Evolutionary conservation across 257 asterid species (phyloP), one percentile per base, ranked within the genome.

Genomic region (Ballota nigra): DNA sequence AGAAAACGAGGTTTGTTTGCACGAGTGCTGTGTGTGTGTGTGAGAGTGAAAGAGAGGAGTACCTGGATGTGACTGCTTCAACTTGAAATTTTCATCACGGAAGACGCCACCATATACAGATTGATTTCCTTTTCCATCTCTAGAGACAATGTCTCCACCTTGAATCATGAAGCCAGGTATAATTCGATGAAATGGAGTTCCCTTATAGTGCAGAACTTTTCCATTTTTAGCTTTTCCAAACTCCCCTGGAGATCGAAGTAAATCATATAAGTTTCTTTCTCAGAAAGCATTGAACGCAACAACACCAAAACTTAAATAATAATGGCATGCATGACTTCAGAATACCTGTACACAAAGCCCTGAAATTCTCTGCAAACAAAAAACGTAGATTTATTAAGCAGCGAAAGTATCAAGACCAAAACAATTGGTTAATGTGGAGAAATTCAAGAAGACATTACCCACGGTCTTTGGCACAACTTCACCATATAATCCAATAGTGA

Each of bases 101-200:
- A 95, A 95, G 56, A 84, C 77, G 68, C 86, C 87, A 29, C 88
- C 86, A 49, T 68, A 92, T 45, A 84, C 87, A 58, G 97, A 92
- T 77, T 70, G 85, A 71, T 92, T 92, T 69, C 98, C 97, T 78
- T 80, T 88, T 45, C 98, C 98, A 75, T 90, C 78, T 53, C 91
- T 89, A 0, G 80, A 88, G 31, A 75, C 88, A 19, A 89, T 86
- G 81, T 95, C 99, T 55, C 99, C 99, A 19, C 98, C 99, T 81
- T 95, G 99, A 77, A 90, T 90, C 97, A 95, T 89, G 86, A 95
- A 95, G 66, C 98, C 99, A 19, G 98, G 97, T 75, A 95, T 95
- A 62, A 95, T 85, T 63, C 99, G 97, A 82, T 92, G 98, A 75
- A 95, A 88, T 41, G 96, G 95, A 26, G 90, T 90, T 75, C 98